phyloP scores from a whole-genome alignment of 257 asterid species.

The Nicotiana attenuata region DNA sequence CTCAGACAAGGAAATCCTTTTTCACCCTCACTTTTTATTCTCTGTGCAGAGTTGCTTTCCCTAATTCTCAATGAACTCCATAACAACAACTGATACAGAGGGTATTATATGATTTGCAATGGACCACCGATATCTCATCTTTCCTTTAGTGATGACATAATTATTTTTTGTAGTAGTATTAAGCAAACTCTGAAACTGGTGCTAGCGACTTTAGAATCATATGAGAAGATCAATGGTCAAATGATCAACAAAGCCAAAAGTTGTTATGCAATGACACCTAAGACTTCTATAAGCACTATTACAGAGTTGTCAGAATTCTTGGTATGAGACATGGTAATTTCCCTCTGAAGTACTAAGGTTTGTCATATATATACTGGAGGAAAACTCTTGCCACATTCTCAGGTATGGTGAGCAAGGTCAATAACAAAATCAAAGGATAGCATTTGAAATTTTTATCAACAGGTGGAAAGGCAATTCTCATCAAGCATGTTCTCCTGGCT shows the following conservation, averaged over 20 bases:
- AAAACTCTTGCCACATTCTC: background rate
- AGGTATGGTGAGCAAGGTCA: background rate
- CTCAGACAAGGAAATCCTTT: background rate
- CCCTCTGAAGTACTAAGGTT: background rate
- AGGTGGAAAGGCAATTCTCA: background rate
- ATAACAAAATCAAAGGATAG: background rate
- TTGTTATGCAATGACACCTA: background rate
- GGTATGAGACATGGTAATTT: background rate
- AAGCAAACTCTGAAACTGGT: background rate
- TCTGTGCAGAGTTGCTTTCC: background rate
- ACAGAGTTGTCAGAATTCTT: background rate
- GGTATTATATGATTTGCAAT: too few species aligned
- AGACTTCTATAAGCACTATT: background rate
- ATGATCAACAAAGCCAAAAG: too few species aligned
- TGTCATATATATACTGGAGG: background rate
- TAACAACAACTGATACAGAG: background rate
- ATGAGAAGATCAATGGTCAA: background rate
- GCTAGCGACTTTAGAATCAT: too few species aligned
- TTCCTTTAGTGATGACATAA: background rate
- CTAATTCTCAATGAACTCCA: too few species aligned
- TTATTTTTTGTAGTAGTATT: background rate
- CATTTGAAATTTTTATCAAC: background rate
- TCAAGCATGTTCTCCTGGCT: background rate
- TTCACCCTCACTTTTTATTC: background rate
- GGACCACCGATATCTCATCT: background rate